phyloP scores from a whole-genome alignment of 78 protist species.

The Isochrysis galbana region DNA sequence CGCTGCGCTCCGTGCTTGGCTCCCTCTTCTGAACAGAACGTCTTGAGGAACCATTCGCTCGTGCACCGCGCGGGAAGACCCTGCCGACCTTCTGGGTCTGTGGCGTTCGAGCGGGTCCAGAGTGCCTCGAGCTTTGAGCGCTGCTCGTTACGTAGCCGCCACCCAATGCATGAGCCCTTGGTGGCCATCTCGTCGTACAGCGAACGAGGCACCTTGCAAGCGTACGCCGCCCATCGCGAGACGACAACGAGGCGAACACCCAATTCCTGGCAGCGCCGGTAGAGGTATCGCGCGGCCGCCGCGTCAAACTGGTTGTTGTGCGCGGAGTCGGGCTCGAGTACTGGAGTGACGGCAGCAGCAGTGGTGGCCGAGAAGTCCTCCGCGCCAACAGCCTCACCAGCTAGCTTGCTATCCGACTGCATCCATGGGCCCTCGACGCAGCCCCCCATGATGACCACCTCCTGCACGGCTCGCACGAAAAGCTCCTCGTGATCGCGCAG shows the following conservation, averaged over 20 bases:
- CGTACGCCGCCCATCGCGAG: background rate
- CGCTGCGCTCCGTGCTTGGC: background rate
- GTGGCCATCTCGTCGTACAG: background rate
- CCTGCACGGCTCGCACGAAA: background rate
- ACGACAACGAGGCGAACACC: background rate
- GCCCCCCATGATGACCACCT: slow-evolving; percentile 22
- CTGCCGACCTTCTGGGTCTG: background rate
- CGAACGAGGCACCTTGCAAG: background rate
- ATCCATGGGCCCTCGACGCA: background rate
- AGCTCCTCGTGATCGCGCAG: background rate
- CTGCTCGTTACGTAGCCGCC: background rate
- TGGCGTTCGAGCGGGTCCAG: background rate
- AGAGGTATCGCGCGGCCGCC: background rate
- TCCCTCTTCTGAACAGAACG: background rate
- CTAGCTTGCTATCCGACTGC: background rate
- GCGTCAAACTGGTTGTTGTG: background rate
- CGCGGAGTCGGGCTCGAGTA: background rate
- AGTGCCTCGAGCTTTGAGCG: background rate
- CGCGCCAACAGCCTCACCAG: background rate
- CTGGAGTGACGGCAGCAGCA: too few relatives aligned
- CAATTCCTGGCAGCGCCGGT: background rate
- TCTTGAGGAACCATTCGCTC: background rate
- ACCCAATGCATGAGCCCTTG: background rate
- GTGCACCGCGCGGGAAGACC: background rate
- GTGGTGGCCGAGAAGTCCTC: background rate